phyloP scores from a whole-genome alignment of 768 basidiomycete genomes.

The Tylopilus cervinicoccineus region DNA sequence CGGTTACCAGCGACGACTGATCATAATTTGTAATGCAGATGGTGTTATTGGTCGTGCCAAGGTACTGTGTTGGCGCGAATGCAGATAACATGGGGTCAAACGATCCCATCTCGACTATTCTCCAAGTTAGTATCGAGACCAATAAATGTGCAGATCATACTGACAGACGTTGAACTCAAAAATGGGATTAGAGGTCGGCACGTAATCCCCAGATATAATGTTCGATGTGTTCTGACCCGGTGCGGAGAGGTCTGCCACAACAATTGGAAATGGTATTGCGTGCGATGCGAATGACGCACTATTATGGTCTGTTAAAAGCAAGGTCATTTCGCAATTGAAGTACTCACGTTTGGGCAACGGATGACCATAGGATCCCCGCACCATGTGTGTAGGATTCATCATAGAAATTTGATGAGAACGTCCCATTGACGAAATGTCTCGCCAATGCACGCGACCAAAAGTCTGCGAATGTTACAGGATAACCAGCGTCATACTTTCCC shows the following conservation, averaged over 20 bases:
- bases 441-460: conserved; percentile 25
- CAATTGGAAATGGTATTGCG: conserved; percentile 38
- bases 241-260: conserved; percentile 27
- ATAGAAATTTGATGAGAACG: conserved; percentile 29
- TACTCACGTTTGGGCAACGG: conserved; percentile 31
- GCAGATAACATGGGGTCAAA: conserved; percentile 43
- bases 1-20: conserved; percentile 35
- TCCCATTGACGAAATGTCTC: conserved; percentile 39
- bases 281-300: conserved; percentile 33
- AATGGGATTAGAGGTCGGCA: conserved; percentile 32
- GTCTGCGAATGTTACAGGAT: conserved; percentile 29
- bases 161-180: conserved; percentile 36
- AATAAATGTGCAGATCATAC: background rate
- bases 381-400: conserved; percentile 31
- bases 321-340: background rate
- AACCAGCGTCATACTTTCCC: conserved; percentile 32
- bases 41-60: conserved; percentile 36
- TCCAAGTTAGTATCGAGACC: background rate
- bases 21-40: conserved; percentile 34
- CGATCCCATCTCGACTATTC: conserved; percentile 36
- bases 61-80: conserved; percentile 41
- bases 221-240: conserved; percentile 24
- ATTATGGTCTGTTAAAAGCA: background rate
- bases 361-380: conserved; percentile 33
- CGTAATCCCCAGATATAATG: conserved; percentile 12